These are phyloP conservation scores for Verticillium dahliae DNA, from an alignment of 2,329 filamentous ascomycete species.

Conservation along the genomic window DNA sequence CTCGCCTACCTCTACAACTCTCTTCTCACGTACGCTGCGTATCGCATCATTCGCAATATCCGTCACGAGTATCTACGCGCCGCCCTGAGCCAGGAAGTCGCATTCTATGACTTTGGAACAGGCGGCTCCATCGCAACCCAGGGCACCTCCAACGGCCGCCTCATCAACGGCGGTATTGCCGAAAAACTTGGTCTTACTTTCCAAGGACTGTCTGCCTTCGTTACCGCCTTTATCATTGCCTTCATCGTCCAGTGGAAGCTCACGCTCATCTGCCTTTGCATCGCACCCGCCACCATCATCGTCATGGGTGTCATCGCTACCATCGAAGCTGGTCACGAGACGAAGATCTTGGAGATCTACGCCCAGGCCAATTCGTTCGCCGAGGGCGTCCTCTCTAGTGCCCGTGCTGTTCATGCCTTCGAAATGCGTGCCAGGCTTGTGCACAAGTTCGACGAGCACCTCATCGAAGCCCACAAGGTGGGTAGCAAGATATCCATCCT, in stretches of 20 bases:
- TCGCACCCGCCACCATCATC: conserved; percentile 21
- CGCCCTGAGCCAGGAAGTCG: conserved; percentile 43
- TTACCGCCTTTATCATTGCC: conserved; percentile 30
- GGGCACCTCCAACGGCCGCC: conserved; percentile 36
- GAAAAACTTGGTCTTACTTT: conserved; percentile 33
- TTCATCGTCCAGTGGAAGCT: conserved; percentile 36
- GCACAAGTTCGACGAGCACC: conserved; percentile 28
- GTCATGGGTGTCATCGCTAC: conserved; percentile 21
- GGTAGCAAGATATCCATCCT: conserved; percentile 31
- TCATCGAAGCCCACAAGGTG: conserved; percentile 25
- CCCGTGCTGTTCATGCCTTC: conserved; percentile 35
- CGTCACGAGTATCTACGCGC: conserved; percentile 42
- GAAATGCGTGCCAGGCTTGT: conserved; percentile 30
- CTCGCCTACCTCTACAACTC: conserved; percentile 40
- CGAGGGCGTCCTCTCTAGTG: conserved; percentile 28
- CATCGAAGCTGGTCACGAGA: conserved; percentile 22
- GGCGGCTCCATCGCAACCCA: conserved; percentile 35
- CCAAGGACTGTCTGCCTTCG: conserved; percentile 29
- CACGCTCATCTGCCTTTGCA: conserved; percentile 29
- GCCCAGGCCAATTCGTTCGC: conserved; percentile 26
- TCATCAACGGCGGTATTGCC: conserved; percentile 32
- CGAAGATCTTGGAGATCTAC: conserved; percentile 26
- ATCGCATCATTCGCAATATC: conserved; percentile 40
- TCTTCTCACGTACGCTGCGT: conserved; percentile 41
- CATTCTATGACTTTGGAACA: conserved; percentile 37